Base-by-base conservation (phyloP, 495 filamentous ascomycete species). In the Lophiotrema nucula region DNA sequence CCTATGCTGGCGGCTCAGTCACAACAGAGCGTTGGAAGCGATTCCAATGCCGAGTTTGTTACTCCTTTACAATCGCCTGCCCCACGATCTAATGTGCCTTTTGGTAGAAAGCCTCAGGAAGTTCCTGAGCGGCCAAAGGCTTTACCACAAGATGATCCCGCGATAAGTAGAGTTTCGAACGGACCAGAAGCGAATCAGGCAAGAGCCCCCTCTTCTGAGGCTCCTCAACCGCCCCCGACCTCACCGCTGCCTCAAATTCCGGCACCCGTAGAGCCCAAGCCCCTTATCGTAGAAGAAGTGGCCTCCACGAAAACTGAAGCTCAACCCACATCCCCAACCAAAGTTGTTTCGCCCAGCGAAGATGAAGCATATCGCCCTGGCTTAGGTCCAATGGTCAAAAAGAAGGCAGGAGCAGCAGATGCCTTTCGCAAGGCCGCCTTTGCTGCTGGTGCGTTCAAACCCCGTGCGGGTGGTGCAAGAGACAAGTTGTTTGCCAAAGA, bases 311-410 rank as follows among this genome's bases (percentile, higher is more conserved):
- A 43, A 15, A 8, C 31, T 8, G 31, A 35, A 15, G 8, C 31
- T 35, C 8, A 8, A 35, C 31, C 31, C 15, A 8, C 31, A 8
- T 35, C 31, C 15, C 31, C 31, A 8, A 8, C 31, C 31, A 35
- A 35, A 15, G 15, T 35, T 15, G 15, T 8, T 15, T 35, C 31
- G 8, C 31, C 31, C 8, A 8, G 8, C 0, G 83, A 87, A 23
- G 79, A 72, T 13, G 80, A 79, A 38, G 70, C 67, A 23, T 77
- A 83, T 62, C 81, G 88, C 18, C 91, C 91, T 25, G 91, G 90
- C 1, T 81, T 96, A 19, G 90, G 89, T 0, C 89, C 90, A 33
- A 96, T 95, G 90, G 85, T 96, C 53, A 93, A 92, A 71, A 85
- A 90, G 53, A 82, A 81, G 62, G 85, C 84, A 0, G 79, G 72